Base-by-base conservation (phyloP, 352 stramenopile species). In the Pythium rishiriense region DNA sequence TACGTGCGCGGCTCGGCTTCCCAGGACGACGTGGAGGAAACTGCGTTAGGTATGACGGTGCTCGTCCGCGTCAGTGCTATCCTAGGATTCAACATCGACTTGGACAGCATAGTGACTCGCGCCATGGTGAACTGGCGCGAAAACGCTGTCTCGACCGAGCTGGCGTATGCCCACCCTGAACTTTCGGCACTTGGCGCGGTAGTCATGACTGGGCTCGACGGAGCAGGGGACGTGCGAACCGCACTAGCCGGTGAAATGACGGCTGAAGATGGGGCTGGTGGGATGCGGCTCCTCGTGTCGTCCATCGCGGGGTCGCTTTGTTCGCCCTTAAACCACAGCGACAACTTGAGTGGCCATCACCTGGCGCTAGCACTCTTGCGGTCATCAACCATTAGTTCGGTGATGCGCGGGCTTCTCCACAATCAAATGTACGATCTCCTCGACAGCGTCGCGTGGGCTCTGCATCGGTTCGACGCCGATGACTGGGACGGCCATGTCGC, bases 21-120 rank as follows among this genome's bases (percentile, higher is more conserved):
- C 2, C 10, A 0, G 19, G 29, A n/a, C 11, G 28, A 45, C 4
- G 26, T 46, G 4, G 41, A 10, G 14, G 46, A 49, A 4, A n/a
- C 31, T 15, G 19, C 43, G 10, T 19, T 62, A 12, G 55, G 55
- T 10, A 53, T 62, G n/a, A 25, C 17, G 0, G 26, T 62, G 22
- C 28, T 62, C 3, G n/a, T 21, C 1, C 15, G 45, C 6, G 24
- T 62, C 21, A 45, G 55, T 47, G 9, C 21, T 21, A 37, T 33
- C 9, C 50, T 58, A 15, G 50, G 50, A 24, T 47, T 58, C 31
- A 58, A 21, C 19, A 9, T 58, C 28, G 50, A 58, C 28, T 33
- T 25, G 29, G 29, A 47, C 22, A 33, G 6, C 7, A 11, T 29
- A 4, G 19, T n/a, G 10, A 8, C 19, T 19, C 22, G 37, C 24